phyloP scores from a whole-genome alignment of 2,329 filamentous ascomycete species.

The Monilinia fructigena region DNA sequence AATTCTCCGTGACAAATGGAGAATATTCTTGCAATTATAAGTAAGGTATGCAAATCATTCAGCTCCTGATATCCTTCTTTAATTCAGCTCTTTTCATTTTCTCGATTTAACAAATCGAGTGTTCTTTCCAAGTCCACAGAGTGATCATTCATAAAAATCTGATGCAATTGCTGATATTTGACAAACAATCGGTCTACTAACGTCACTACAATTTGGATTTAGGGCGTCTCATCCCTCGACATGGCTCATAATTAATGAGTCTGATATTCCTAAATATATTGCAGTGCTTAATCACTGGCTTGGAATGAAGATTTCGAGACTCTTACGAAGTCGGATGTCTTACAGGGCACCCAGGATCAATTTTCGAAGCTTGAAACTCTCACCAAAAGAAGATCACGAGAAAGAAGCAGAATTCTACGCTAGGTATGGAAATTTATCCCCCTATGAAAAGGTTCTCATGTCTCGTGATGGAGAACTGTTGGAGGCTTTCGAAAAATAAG shows the following conservation, averaged over 20 bases:
- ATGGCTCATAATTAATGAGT: neutral
- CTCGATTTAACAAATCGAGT: neutral
- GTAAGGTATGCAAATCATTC: neutral
- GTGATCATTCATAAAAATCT: too few relatives aligned
- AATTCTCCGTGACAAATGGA: constrained; percentile 1
- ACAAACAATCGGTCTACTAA: neutral
- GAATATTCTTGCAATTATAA: neutral
- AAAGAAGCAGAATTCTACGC: neutral
- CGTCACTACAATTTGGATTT: neutral
- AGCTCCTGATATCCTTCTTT: neutral
- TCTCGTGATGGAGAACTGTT: neutral
- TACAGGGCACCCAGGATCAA: neutral
- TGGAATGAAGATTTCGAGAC: neutral
- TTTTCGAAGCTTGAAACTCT: neutral
- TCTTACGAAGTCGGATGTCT: neutral
- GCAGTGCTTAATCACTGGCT: neutral
- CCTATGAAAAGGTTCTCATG: neutral
- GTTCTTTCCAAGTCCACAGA: neutral
- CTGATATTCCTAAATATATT: neutral
- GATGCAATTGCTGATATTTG: too few relatives aligned
- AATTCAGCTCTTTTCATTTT: neutral
- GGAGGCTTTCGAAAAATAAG: neutral
- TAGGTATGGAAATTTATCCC: neutral
- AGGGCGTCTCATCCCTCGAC: neutral
- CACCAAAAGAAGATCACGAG: too few relatives aligned